Conservation (phyloP, 192 early-diverging fungal species). For the Coemansia sp. region DNA sequence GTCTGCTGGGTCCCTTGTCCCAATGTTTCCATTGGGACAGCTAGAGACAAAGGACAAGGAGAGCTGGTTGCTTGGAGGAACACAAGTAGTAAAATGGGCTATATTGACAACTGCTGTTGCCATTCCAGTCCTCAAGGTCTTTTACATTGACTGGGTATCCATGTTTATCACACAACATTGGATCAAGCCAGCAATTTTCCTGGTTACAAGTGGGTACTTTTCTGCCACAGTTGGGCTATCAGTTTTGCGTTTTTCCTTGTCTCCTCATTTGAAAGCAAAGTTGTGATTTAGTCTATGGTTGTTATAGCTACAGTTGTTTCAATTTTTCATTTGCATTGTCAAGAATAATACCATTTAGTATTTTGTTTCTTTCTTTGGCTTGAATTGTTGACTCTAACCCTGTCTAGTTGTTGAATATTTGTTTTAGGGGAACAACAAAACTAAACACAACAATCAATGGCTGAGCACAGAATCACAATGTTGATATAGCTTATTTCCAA, state of each 20-base stretch:
- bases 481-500: not conserved
- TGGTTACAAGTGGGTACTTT: slow-evolving; percentile 36
- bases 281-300: slow-evolving; percentile 11
- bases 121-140: slow-evolving; percentile 48
- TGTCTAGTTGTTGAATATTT: not conserved
- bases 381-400: not conserved
- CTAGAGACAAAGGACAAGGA: slow-evolving; percentile 47
- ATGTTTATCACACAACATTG: slow-evolving; percentile 35
- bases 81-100: slow-evolving; percentile 49
- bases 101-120: slow-evolving; percentile 48
- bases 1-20: slow-evolving; percentile 49
- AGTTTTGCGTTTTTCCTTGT: slow-evolving; percentile 46
- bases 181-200: slow-evolving; percentile 31
- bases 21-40: slow-evolving; percentile 52
- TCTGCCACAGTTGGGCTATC: slow-evolving; percentile 37
- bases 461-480: not conserved
- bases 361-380: not conserved
- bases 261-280: slow-evolving; percentile 42
- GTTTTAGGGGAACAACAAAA: slow-evolving; percentile 4
- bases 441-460: not conserved
- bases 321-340: not conserved
- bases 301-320: not conserved
- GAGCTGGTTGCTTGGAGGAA: slow-evolving; percentile 44
- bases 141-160: slow-evolving; percentile 51
- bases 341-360: not conserved